phyloP scores from a whole-genome alignment of 2,329 filamentous ascomycete genomes.

The Alternaria triticina region DNA sequence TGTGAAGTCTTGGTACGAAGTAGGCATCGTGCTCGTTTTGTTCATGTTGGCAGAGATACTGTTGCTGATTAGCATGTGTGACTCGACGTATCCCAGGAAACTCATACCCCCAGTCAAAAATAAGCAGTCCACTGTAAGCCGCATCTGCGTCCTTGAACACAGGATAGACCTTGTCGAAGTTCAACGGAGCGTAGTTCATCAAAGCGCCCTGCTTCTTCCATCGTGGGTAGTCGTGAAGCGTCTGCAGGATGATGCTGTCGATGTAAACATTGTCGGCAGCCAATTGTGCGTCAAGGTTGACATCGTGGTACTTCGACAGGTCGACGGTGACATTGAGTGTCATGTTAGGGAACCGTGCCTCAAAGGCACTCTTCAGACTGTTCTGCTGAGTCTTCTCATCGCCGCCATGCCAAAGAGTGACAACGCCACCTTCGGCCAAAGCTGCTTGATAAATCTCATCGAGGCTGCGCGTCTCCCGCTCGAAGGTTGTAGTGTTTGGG shows the following conservation, averaged over 20 bases:
- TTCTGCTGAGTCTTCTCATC: slow-evolving; percentile 53
- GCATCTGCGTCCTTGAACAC: slow-evolving; percentile 53
- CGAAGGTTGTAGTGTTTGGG: neutral
- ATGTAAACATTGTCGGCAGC: slow-evolving; percentile 39
- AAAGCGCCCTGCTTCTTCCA: slow-evolving; percentile 59
- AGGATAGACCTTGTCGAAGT: slow-evolving; percentile 54
- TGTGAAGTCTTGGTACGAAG: slow-evolving; percentile 54
- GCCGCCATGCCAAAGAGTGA: slow-evolving; percentile 59
- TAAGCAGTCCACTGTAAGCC: slow-evolving; percentile 53
- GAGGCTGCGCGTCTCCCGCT: slow-evolving; percentile 54
- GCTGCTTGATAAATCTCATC: slow-evolving; percentile 60
- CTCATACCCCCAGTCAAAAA: slow-evolving; percentile 38
- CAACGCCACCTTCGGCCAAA: slow-evolving; percentile 54
- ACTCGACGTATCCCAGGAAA: neutral
- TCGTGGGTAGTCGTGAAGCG: slow-evolving; percentile 59
- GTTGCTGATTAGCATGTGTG: neutral
- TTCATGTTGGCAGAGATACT: slow-evolving; percentile 49
- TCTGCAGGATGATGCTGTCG: slow-evolving; percentile 59
- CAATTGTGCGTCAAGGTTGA: slow-evolving; percentile 55
- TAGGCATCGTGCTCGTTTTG: slow-evolving; percentile 38
- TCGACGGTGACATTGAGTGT: slow-evolving; percentile 62
- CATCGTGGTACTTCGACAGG: slow-evolving; percentile 63
- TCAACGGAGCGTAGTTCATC: slow-evolving; percentile 57
- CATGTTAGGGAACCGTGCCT: slow-evolving; percentile 57
- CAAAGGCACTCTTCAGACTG: slow-evolving; percentile 53